phyloP scores from a whole-genome alignment of 2,329 filamentous ascomycete genomes.

The Nigrospora oryzae region DNA sequence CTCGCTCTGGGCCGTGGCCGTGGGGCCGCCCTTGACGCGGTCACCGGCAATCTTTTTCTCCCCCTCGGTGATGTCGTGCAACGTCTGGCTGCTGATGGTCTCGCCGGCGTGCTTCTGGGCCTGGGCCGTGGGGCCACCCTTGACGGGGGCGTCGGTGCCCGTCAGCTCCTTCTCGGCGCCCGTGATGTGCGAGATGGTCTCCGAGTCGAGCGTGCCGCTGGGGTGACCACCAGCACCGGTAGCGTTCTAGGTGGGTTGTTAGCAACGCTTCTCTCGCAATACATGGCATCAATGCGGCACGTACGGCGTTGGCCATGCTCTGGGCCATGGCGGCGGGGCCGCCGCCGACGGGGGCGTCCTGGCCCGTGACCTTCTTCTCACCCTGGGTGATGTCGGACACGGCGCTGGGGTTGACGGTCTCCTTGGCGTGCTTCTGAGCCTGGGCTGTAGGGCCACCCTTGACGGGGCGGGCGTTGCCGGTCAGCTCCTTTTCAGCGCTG shows the following conservation, averaged over 20 bases:
- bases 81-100: conserved; percentile 20
- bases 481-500: conserved; percentile 27
- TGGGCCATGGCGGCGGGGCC: conserved; percentile 28
- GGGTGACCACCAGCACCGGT: conserved; percentile 2
- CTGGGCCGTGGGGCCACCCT: conserved; percentile 28
- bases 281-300: not conserved
- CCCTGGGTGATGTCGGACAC: conserved; percentile 29
- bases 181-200: conserved; percentile 29
- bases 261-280: not conserved
- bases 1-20: conserved; percentile 25
- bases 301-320: conserved; percentile 10
- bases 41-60: conserved; percentile 29
- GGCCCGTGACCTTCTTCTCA: conserved; percentile 26
- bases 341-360: conserved; percentile 15
- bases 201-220: conserved; percentile 13
- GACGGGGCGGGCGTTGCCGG: conserved; percentile 22
- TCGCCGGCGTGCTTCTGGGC: conserved; percentile 27
- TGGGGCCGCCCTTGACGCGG: conserved; percentile 25
- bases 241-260: not conserved
- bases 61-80: conserved; percentile 30
- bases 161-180: conserved; percentile 28
- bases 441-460: conserved; percentile 27
- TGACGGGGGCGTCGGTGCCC: conserved; percentile 21
- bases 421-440: conserved; percentile 25
- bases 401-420: conserved; percentile 19